Base-by-base conservation (phyloP, 164 flowering plant genomes). In the Tetracentron sinense region DNA sequence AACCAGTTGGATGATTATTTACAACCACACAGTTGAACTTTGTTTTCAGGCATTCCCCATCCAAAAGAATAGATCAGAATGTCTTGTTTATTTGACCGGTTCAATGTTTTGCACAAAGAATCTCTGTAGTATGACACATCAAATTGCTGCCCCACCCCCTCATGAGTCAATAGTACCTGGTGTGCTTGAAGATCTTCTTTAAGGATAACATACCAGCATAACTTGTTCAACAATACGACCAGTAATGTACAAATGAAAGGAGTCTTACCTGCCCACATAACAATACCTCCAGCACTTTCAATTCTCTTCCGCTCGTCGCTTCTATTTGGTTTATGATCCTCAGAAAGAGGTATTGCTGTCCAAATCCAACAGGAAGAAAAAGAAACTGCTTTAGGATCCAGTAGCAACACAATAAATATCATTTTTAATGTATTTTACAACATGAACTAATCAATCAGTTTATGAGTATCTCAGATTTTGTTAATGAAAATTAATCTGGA, bases 291-390 rank as follows among this genome's bases (percentile, higher is more conserved):
- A 56, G 99, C 99, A 80, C 61, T 84, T 72, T 94, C 99, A 74
- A 94, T 94, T 80, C 99, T 83, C 84, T 82, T 89, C 67, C 99
- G 77, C 69, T 94, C 99, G 66, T 94, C 99, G 75, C 76, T 85
- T 80, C 99, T 82, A 58, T 91, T 94, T 58, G 99, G 99, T 63
- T 94, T 94, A 69, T 94, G 99, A 79, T 94, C 99, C 55, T 94
- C 97, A 52, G 99, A 94, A 7, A 92, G 90, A 60, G 99, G 75
- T 61, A 89, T 88, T 25, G 99, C 99, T 94, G 87, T 54, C 68
- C n/a, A n/a, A n/a, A n/a, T n/a, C n/a, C n/a, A 69, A 27, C 35
- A 63, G 26, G 31, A 56, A 63, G 7, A 42, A 48, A 26, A 27
- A 25, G 12, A 31, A 27, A 53, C 31, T 15, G 27, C 26, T 27